Conservation (phyloP, 176 grass and related monocot genomes). For the Eragrostis curvula region DNA sequence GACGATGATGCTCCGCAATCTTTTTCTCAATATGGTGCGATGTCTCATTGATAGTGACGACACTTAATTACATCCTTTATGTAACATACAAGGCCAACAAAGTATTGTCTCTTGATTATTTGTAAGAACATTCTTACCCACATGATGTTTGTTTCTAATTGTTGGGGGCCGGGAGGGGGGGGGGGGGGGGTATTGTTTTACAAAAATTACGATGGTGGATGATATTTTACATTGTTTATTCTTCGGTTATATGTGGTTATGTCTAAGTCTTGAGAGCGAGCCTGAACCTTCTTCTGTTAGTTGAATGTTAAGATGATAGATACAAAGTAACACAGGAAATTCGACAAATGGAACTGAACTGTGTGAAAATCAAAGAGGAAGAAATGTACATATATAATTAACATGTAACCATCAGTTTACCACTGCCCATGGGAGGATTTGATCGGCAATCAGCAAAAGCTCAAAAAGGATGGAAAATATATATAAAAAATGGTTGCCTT, state of each 20-base stretch:
- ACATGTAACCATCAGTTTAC: background rate
- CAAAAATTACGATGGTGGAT: no score
- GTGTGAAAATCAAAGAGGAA: background rate
- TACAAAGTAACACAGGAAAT: background rate
- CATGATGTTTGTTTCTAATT: no score
- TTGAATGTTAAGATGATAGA: background rate
- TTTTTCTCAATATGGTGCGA: constrained; percentile 45
- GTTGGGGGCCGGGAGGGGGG: no score
- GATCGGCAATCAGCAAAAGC: background rate
- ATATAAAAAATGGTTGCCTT: background rate
- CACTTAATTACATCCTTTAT: constrained; percentile 1
- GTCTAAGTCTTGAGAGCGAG: background rate
- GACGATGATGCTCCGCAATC: constrained; percentile 7
- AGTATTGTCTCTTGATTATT: background rate
- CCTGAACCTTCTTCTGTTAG: background rate
- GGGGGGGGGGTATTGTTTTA: no score
- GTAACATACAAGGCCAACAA: constrained; percentile 17
- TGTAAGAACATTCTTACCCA: no score
- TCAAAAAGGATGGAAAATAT: background rate
- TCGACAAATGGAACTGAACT: background rate
- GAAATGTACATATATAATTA: background rate
- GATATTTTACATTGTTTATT: background rate
- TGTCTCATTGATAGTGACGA: constrained; percentile 26
- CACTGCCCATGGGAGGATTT: background rate
- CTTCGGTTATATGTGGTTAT: background rate